Evolutionary conservation across 257 asterid genomes (phyloP).

Genomic region (Capsicum rhomboideum): DNA sequence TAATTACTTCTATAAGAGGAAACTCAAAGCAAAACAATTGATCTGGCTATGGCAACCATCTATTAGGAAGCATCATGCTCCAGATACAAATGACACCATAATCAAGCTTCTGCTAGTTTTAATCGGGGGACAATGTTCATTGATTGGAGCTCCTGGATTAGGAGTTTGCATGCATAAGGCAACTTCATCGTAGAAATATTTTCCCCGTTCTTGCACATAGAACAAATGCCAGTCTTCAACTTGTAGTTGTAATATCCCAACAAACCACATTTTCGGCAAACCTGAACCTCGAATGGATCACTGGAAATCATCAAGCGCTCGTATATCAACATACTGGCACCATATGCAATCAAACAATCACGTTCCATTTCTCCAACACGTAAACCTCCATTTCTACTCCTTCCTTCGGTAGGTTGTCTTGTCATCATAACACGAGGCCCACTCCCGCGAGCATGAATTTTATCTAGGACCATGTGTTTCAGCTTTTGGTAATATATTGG

Average conservation of each 20-base stretch:
- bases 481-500: slow-evolving; percentile 97
- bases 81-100: not conserved
- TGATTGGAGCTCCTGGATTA: slow-evolving; percentile 63
- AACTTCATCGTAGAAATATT: slow-evolving; percentile 85
- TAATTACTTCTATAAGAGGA: not conserved
- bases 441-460: slow-evolving; percentile 95
- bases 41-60: not conserved
- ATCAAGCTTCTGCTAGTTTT: slow-evolving; percentile 26
- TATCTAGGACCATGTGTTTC: slow-evolving; percentile 97
- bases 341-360: slow-evolving; percentile 96
- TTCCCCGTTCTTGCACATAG: slow-evolving; percentile 84
- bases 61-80: not conserved
- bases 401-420: slow-evolving; percentile 98
- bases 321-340: slow-evolving; percentile 85
- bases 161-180: slow-evolving; percentile 99
- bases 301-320: slow-evolving; percentile 94
- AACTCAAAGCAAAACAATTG: not conserved
- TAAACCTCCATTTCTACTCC: slow-evolving; percentile 87
- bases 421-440: slow-evolving; percentile 90
- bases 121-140: slow-evolving; percentile 39
- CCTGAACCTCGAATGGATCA: slow-evolving; percentile 97
- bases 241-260: slow-evolving; percentile 78
- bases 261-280: slow-evolving; percentile 84
- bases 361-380: slow-evolving; percentile 99
- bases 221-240: slow-evolving; percentile 64